phyloP scores from a whole-genome alignment of 1,139 yeast species.

The Yamadazyma dendronema region DNA sequence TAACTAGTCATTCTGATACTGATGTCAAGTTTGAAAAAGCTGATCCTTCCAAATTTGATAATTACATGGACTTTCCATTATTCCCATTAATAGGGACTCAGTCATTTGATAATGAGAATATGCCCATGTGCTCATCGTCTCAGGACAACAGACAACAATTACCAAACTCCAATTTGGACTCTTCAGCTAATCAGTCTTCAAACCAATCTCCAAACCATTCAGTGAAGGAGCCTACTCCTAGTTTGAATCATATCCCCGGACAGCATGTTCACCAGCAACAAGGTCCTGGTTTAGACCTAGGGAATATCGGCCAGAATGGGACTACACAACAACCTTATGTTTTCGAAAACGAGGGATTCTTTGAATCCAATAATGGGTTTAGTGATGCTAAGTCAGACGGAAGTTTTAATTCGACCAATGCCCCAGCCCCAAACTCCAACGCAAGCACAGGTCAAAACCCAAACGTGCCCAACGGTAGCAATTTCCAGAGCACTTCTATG shows the following conservation, averaged over 20 bases:
- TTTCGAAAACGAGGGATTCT: background rate
- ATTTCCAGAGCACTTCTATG: constrained; percentile 1
- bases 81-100: constrained; percentile 51
- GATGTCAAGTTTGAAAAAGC: background rate
- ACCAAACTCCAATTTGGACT: background rate
- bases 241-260: background rate
- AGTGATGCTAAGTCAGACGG: background rate
- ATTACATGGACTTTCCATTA: constrained; percentile 41
- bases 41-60: constrained; percentile 3
- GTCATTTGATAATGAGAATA: constrained; percentile 39
- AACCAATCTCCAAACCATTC: background rate
- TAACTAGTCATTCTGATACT: background rate
- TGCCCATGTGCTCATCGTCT: constrained; percentile 25
- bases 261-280: background rate
- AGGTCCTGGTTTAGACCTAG: background rate
- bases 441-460: background rate
- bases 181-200: background rate
- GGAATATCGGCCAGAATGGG: background rate
- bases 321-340: background rate
- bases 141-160: constrained; percentile 1
- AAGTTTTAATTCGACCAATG: background rate
- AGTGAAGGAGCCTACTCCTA: background rate
- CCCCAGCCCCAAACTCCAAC: background rate
- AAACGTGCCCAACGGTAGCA: background rate
- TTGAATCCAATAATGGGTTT: background rate